Evolutionary conservation across 257 asterid species (phyloP).

Genomic region (Echium plantagineum): DNA sequence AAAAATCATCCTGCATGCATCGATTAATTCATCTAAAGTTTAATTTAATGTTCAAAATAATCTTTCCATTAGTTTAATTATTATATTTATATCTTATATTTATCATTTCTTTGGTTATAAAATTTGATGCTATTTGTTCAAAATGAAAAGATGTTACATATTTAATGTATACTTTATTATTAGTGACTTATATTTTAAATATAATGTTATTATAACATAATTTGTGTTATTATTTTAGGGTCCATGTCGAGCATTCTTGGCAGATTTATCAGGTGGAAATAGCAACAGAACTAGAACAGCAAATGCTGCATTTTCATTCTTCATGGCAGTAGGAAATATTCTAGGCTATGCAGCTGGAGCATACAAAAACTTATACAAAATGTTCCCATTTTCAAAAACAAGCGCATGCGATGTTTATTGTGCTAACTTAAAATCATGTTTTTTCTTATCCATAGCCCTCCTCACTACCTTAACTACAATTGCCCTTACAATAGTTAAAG

Average conservation of each 20-base stretch:
- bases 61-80: too few relatives aligned
- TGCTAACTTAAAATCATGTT: constrained; percentile 14
- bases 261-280: constrained; percentile 9
- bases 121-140: too few relatives aligned
- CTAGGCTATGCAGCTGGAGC: constrained; percentile 13
- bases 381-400: constrained; percentile 8
- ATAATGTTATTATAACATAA: too few relatives aligned
- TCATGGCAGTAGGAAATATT: constrained; percentile 15
- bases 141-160: too few relatives aligned
- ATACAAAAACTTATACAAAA: neutral
- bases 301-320: constrained; percentile 7
- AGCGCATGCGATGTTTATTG: constrained; percentile 10
- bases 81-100: too few relatives aligned
- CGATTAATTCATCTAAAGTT: too few relatives aligned
- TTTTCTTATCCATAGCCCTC: constrained; percentile 6
- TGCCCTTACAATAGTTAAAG: constrained; percentile 2
- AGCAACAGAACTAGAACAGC: constrained; percentile 4
- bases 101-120: too few relatives aligned
- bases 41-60: too few relatives aligned
- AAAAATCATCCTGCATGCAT: too few relatives aligned
- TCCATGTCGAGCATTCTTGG: constrained; percentile 11
- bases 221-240: neutral
- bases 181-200: neutral
- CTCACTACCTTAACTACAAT: constrained; percentile 3
- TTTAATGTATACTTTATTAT: too few relatives aligned